Evolutionary conservation across 805 yeast species (phyloP), one percentile per base, ranked within the genome.

Genomic region (Saccharomycopsis fodiens): DNA sequence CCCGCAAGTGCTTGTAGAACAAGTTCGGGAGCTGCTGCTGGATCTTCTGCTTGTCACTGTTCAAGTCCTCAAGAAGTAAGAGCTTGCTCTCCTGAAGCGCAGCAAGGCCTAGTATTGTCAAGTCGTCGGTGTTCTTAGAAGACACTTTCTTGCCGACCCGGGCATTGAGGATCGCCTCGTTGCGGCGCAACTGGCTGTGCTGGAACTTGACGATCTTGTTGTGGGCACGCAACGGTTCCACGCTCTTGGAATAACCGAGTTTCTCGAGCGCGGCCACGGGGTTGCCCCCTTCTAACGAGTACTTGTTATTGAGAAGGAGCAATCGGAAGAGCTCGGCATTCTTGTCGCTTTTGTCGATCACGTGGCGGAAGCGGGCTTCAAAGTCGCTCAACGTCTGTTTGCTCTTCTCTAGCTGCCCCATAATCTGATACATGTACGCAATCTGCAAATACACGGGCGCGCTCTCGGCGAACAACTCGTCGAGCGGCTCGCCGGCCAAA

Each of bases 361-460:
- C 34, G 3, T 13, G 15, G 3, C 29, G 23, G 37, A 44, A 51
- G 27, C 38, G 48, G 15, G 13, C 45, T 7, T 55, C 47, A n/a
- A 74, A 55, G 2, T 54, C 47, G 0, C 59, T 51, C 41, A 78
- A 59, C 0, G 76, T 56, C 1, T 57, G 52, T 38, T 63, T 52
- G 2, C 79, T 63, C 16, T 64, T 62, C 1, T 55, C 62, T 1
- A 48, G 35, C 4, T 71, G 57, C 3, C 73, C 74, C 25, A 57
- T 41, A 4, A 65, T 36, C 46, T 76, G 76, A 39, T 72, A 60
- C 16, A 80, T 70, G 55, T 73, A 82, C 2, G 86, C 77, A 35
- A 66, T 66, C 52, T 84, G 82, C 38, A 82, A 58, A 47, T 72
- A 60, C 34, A 84, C 81, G 20, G 91, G 83, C 25, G 73, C 67